phyloP scores from a whole-genome alignment of 2,329 filamentous ascomycete genomes.

The Colletotrichum sp. region DNA sequence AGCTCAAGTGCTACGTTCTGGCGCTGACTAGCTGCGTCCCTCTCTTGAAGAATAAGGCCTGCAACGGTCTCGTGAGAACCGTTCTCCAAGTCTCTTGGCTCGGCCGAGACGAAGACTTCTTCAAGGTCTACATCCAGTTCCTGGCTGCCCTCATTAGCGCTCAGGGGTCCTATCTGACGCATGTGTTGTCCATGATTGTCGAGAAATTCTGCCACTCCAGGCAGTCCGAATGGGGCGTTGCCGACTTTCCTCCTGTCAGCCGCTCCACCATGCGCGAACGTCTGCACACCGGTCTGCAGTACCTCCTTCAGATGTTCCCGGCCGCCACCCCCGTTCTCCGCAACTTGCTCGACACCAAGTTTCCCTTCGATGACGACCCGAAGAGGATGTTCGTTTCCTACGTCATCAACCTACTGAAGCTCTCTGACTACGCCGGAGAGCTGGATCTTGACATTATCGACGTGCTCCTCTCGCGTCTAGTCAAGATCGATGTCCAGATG shows the following conservation, averaged over 20 bases:
- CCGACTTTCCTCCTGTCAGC: constrained; percentile 63
- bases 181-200: constrained; percentile 81
- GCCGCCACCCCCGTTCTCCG: constrained; percentile 76
- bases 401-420: constrained; percentile 79
- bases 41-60: constrained; percentile 63
- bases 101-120: constrained; percentile 68
- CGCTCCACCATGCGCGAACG: constrained; percentile 72
- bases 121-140: constrained; percentile 71
- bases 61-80: constrained; percentile 61
- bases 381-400: constrained; percentile 86
- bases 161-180: constrained; percentile 77
- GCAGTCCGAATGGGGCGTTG: constrained; percentile 50
- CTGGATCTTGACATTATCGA: constrained; percentile 82
- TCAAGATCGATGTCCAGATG: constrained; percentile 95
- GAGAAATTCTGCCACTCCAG: constrained; percentile 70
- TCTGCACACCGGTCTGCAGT: constrained; percentile 76
- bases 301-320: constrained; percentile 81
- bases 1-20: constrained; percentile 65
- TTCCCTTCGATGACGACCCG: constrained; percentile 79
- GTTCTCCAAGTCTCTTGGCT: constrained; percentile 70
- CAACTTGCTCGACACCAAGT: constrained; percentile 69
- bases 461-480: constrained; percentile 82
- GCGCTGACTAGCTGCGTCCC: constrained; percentile 67
- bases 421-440: constrained; percentile 79
- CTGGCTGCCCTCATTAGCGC: constrained; percentile 78